These are phyloP conservation scores for Lactarius trivialis DNA, from an alignment of 768 basidiomycete species.

Conservation along the genomic window DNA sequence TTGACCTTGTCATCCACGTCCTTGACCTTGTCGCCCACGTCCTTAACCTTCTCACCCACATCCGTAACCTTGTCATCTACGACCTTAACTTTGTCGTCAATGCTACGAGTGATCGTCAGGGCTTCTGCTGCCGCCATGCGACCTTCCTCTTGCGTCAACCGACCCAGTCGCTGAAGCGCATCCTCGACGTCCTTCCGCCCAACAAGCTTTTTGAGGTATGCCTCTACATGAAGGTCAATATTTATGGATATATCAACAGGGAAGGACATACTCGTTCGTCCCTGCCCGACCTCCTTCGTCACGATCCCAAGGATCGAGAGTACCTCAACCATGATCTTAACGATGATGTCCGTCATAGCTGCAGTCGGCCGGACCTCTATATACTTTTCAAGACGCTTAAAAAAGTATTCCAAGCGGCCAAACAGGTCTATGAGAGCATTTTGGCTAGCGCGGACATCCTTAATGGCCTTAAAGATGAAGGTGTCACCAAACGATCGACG, in stretches of 20 bases:
- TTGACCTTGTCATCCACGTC: not conserved
- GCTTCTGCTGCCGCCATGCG: not conserved
- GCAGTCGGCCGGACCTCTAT: not conserved
- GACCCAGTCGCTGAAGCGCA: not conserved
- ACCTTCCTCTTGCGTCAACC: not conserved
- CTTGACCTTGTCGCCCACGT: too few relatives aligned
- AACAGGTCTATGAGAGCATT: not conserved
- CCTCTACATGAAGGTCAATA: not conserved
- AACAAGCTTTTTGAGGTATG: not conserved
- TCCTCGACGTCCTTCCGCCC: not conserved
- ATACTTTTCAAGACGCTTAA: not conserved
- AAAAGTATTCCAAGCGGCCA: not conserved
- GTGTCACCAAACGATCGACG: too few relatives aligned
- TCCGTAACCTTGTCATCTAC: too few relatives aligned
- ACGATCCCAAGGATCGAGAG: not conserved
- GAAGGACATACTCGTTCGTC: not conserved
- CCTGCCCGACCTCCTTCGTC: not conserved
- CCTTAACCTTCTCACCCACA: too few relatives aligned
- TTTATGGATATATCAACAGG: not conserved
- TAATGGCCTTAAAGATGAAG: too few relatives aligned
- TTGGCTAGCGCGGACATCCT: not conserved
- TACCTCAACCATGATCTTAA: not conserved
- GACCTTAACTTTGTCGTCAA: too few relatives aligned
- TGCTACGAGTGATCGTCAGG: not conserved
- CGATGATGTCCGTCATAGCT: not conserved